Evolutionary conservation across 1,139 yeast species (phyloP), one percentile per base, ranked within the genome.

Genomic region (Pichia sp.): DNA sequence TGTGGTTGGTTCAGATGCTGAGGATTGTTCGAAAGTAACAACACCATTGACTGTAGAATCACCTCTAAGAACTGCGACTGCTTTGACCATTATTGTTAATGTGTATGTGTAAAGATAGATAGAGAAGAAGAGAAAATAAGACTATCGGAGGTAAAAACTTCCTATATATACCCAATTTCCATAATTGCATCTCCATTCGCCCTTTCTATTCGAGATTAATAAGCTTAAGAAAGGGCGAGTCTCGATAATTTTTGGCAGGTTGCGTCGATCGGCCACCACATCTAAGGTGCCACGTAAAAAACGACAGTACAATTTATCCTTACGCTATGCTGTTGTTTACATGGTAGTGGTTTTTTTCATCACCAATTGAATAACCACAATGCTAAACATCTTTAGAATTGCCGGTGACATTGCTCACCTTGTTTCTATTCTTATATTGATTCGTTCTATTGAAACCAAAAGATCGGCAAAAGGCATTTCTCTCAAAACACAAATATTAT

Each of bases 11-110:
- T 78, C 90, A 47, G 74, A 64, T 69, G 86, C 96, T 47, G 84
- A 62, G 46, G 71, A 63, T 76, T 92, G 98, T 71, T 85, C 95
- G 64, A 92, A 89, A 58, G 76, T 71, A 61, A 92, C 97, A 57
- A 77, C 71, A 66, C 98, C 98, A 56, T 82, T 68, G 61, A 92
- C 96, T 61, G 80, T 81, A 52, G 95, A 79, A 68, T 89, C 96
- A 62, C 98, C 98, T 76, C 95, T 88, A 62, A 92, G 74, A 61
- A 92, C 95, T 69, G 97, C 97, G 69, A 92, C 97, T 80, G 70
- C 44, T 42, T 50, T 49, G 32, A 48, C 54, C 54, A 45, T 43
- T 30, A 16, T 49, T n/a, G 8, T 7, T 15, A 24, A 38, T n/a
- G 5, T 24, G 16, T 24, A n/a, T 7, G 7, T 16, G 6, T n/a